Evolutionary conservation across 495 filamentous ascomycete species (phyloP).

Genomic region (Pseudomonodictys pantanalensis): DNA sequence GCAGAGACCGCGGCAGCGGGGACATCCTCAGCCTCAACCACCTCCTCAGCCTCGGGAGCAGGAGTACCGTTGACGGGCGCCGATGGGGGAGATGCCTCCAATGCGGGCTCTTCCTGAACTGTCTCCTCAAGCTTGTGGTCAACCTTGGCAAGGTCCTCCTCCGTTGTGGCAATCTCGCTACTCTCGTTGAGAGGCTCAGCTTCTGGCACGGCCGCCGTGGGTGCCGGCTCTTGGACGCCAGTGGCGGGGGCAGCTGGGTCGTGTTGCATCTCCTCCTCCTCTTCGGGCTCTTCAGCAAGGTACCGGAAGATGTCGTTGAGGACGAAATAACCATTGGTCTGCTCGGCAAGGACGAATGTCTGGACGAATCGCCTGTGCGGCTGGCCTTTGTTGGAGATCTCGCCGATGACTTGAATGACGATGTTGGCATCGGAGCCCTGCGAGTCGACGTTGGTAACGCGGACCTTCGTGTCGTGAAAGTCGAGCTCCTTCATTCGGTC

Average conservation of each 20-base stretch:
- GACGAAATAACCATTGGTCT: slow-evolving; percentile 96
- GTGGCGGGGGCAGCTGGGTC: slow-evolving; percentile 41
- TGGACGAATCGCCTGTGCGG: slow-evolving; percentile 93
- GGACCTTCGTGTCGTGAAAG: slow-evolving; percentile 97
- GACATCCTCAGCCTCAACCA: slow-evolving; percentile 27
- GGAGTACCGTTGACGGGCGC: slow-evolving; percentile 35
- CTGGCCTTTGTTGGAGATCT: slow-evolving; percentile 88
- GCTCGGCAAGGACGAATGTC: slow-evolving; percentile 96
- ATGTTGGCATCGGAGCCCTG: slow-evolving; percentile 90
- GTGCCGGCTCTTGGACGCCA: slow-evolving; percentile 39
- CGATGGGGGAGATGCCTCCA: slow-evolving; percentile 35
- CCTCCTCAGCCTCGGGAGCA: slow-evolving; percentile 29
- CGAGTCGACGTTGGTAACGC: slow-evolving; percentile 95
- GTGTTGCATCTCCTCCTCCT: slow-evolving; percentile 54
- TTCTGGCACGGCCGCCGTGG: slow-evolving; percentile 33
- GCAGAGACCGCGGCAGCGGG: slow-evolving; percentile 25
- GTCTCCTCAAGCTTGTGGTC: slow-evolving; percentile 57
- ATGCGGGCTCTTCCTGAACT: slow-evolving; percentile 43
- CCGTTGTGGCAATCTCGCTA: slow-evolving; percentile 34
- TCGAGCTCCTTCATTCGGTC: slow-evolving; percentile 89
- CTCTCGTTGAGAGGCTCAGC: slow-evolving; percentile 38
- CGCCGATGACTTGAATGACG: slow-evolving; percentile 94
- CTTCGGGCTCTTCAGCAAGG: slow-evolving; percentile 77
- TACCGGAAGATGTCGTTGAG: slow-evolving; percentile 97
- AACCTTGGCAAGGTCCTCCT: slow-evolving; percentile 50